These are phyloP conservation scores for Apiospora kogelbergensis DNA, from an alignment of 2,329 filamentous ascomycete species.

Conservation along the genomic window DNA sequence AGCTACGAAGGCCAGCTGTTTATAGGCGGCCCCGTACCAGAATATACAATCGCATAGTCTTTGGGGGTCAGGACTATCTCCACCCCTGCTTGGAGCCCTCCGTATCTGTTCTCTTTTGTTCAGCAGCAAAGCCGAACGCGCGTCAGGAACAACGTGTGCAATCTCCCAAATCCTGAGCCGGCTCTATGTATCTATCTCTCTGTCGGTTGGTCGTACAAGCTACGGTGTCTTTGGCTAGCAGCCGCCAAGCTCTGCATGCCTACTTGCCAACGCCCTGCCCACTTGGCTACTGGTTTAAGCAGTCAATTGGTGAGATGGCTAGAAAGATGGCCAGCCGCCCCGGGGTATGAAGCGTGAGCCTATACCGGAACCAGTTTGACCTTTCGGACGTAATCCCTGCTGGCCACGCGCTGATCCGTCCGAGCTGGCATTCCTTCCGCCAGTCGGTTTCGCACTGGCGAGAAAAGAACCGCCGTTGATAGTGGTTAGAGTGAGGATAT, in stretches of 20 bases:
- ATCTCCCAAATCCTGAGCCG: not conserved
- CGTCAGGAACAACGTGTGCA: not conserved
- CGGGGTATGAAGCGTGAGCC: not conserved
- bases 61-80: not conserved
- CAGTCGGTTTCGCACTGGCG: slow-evolving; percentile 12
- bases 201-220: not conserved
- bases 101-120: not conserved
- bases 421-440: slow-evolving; percentile 1
- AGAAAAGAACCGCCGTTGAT: not conserved
- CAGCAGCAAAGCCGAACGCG: not conserved
- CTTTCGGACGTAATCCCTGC: slow-evolving; percentile 34
- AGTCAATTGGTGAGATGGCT: not conserved
- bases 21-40: not conserved
- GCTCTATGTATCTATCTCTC: not conserved
- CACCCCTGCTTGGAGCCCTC: not conserved
- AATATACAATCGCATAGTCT: not conserved
- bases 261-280: not conserved
- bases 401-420: slow-evolving; percentile 39
- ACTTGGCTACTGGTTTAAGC: no score
- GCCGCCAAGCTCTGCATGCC: not conserved
- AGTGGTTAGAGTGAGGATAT: not conserved
- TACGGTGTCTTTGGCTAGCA: not conserved
- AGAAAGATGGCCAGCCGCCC: no score
- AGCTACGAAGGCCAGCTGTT: not conserved
- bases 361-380: slow-evolving; percentile 28